phyloP scores from a whole-genome alignment of 2,329 filamentous ascomycete genomes.

The Albophoma yamanashiensis region DNA sequence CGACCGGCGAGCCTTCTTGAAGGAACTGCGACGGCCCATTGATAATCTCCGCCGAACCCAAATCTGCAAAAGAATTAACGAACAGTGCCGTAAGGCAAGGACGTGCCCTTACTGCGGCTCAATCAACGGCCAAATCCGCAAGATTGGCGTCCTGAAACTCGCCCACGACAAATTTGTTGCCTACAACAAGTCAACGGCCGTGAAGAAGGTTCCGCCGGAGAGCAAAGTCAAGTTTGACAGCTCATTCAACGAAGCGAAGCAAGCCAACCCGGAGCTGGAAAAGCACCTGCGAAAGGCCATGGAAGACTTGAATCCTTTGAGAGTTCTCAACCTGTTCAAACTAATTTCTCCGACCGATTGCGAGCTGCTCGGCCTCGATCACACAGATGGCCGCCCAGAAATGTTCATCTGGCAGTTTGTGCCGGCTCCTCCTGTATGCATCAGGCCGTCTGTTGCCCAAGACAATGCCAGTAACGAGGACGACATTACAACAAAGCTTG shows the following conservation, averaged over 20 bases:
- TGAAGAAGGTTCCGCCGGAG: constrained; percentile 70
- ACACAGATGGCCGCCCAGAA: constrained; percentile 77
- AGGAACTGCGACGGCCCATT: constrained; percentile 68
- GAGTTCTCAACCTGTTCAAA: constrained; percentile 85
- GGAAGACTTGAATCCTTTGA: constrained; percentile 85
- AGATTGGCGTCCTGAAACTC: constrained; percentile 85
- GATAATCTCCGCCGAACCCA: constrained; percentile 79
- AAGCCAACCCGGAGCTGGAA: constrained; percentile 71
- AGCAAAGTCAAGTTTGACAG: constrained; percentile 79
- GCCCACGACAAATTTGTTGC: constrained; percentile 85
- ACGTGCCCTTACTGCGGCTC: constrained; percentile 70
- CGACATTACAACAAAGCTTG: constrained; percentile 92
- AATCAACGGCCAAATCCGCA: constrained; percentile 85
- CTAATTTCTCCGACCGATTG: constrained; percentile 77
- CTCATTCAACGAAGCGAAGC: constrained; percentile 72
- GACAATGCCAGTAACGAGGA: constrained; percentile 92
- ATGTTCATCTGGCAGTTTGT: constrained; percentile 98
- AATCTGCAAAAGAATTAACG: constrained; percentile 79
- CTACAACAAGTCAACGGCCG: constrained; percentile 80
- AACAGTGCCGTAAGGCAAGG: constrained; percentile 80
- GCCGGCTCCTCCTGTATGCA: constrained; percentile 86
- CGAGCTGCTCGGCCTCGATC: constrained; percentile 81
- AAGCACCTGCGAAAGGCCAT: constrained; percentile 87
- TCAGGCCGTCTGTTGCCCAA: constrained; percentile 86
- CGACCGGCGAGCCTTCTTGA: constrained; percentile 68